These are phyloP conservation scores for Fraxinus excelsior DNA, from an alignment of 257 asterid genomes.

Conservation along the genomic window DNA sequence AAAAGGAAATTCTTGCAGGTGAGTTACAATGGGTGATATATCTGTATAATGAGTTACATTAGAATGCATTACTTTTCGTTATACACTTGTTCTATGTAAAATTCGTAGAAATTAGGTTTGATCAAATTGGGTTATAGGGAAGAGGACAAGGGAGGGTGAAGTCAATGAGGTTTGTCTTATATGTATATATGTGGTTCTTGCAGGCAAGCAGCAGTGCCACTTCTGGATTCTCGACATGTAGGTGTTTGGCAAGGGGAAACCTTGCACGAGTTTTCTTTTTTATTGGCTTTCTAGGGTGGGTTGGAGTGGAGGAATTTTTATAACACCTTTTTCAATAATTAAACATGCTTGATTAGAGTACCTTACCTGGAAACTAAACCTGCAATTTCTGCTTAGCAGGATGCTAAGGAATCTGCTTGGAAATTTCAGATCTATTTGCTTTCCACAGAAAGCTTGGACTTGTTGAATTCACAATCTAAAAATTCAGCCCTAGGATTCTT, in stretches of 20 bases:
- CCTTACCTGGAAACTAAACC: conserved; percentile 22
- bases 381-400: conserved; percentile 9
- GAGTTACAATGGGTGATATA: conserved; percentile 26
- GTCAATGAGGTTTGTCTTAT: conserved; percentile 92
- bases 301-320: conserved; percentile 43
- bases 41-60: conserved; percentile 27
- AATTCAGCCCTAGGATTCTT: conserved; percentile 9
- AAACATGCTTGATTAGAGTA: conserved; percentile 18
- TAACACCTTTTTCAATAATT: neutral
- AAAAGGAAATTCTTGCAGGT: conserved; percentile 97
- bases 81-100: conserved; percentile 22
- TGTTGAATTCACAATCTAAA: neutral
- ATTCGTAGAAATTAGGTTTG: conserved; percentile 31
- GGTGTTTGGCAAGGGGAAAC: conserved; percentile 88
- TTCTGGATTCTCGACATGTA: conserved; percentile 94
- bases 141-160: conserved; percentile 58
- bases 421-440: conserved; percentile 24
- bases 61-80: conserved; percentile 21
- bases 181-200: conserved; percentile 88
- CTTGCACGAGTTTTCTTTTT: conserved; percentile 59
- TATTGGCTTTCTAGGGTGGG: conserved; percentile 52
- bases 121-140: conserved; percentile 50
- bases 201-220: conserved; percentile 94
- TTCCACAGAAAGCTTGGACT: conserved; percentile 15
- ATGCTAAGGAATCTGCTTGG: conserved; percentile 26